phyloP scores from a whole-genome alignment of 352 stramenopile species.

The Globisporangium parvum region DNA sequence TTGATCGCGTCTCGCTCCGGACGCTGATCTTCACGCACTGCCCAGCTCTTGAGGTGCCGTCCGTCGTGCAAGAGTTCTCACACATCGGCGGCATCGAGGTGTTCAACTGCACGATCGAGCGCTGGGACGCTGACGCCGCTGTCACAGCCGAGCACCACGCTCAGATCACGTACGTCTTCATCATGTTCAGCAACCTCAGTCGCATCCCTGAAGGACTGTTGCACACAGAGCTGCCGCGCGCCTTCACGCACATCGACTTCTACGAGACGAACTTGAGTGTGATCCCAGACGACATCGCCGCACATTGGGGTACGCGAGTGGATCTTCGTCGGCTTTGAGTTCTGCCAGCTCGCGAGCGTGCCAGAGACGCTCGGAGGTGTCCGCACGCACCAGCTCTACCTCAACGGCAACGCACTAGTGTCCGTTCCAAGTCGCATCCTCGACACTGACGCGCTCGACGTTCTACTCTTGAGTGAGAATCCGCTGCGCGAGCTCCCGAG shows the following conservation, averaged over 20 bases:
- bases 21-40: constrained; percentile 14
- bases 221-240: not conserved
- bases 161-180: not conserved
- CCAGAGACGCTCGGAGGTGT: constrained; percentile 40
- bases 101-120: constrained; percentile 4
- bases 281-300: not conserved
- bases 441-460: constrained; percentile 46
- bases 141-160: not conserved
- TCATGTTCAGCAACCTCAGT: constrained; percentile 1
- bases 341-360: constrained; percentile 20
- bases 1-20: constrained; percentile 5
- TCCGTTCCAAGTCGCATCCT: constrained; percentile 45
- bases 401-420: not conserved
- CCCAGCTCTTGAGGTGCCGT: constrained; percentile 6
- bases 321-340: not conserved
- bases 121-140: not conserved
- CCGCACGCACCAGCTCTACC: constrained; percentile 27
- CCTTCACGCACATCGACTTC: not conserved
- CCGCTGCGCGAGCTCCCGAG: constrained; percentile 22
- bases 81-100: constrained; percentile 4
- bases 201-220: constrained; percentile 1
- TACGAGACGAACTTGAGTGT: not conserved
- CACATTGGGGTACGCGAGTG: not conserved
- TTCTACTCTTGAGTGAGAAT: constrained; percentile 34
- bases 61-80: constrained; percentile 9